These are phyloP conservation scores for Eudorina sp. DNA, from an alignment of 139 green algal genomes.

Conservation along the genomic window DNA sequence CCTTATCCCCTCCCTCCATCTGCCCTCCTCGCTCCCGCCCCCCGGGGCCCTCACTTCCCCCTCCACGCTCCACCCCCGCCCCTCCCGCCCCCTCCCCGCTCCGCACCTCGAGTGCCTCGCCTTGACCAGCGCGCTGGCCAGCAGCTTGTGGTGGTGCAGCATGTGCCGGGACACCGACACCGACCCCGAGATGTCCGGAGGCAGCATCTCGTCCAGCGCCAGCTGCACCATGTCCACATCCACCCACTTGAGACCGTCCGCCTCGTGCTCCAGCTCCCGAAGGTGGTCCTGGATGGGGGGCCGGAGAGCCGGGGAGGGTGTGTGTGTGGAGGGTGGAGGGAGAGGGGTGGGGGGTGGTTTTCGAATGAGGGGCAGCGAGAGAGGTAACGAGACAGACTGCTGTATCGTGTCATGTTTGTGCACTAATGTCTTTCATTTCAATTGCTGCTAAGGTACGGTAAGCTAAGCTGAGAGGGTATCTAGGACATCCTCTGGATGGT, in stretches of 20 bases:
- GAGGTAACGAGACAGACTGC: too few relatives aligned
- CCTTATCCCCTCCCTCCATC: not conserved
- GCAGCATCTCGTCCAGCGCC: conserved; percentile 48
- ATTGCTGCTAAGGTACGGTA: too few relatives aligned
- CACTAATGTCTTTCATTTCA: too few relatives aligned
- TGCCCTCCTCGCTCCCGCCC: not conserved
- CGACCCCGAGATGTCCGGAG: not conserved
- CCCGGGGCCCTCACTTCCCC: not conserved
- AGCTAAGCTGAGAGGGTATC: too few relatives aligned
- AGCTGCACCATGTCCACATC: conserved; percentile 37
- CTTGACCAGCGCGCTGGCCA: conserved; percentile 40
- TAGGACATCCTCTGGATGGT: too few relatives aligned
- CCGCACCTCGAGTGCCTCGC: conserved; percentile 24
- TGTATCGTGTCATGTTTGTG: too few relatives aligned
- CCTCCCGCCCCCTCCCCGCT: not conserved
- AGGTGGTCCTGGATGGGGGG: conserved; percentile 14
- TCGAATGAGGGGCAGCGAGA: too few relatives aligned
- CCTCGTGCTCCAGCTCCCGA: conserved; percentile 36
- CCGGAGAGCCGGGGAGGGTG: not conserved
- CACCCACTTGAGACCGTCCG: not conserved
- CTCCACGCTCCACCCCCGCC: too few relatives aligned
- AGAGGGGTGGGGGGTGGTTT: not conserved
- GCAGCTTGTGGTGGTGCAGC: conserved; percentile 26
- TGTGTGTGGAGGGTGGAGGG: not conserved
- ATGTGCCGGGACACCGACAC: conserved; percentile 23